Percentiles rank a stretch among this genome's conserved stretches.
Conservation (phyloP, 192 early-diverging fungal species). For the Coemansia sp. region DNA sequence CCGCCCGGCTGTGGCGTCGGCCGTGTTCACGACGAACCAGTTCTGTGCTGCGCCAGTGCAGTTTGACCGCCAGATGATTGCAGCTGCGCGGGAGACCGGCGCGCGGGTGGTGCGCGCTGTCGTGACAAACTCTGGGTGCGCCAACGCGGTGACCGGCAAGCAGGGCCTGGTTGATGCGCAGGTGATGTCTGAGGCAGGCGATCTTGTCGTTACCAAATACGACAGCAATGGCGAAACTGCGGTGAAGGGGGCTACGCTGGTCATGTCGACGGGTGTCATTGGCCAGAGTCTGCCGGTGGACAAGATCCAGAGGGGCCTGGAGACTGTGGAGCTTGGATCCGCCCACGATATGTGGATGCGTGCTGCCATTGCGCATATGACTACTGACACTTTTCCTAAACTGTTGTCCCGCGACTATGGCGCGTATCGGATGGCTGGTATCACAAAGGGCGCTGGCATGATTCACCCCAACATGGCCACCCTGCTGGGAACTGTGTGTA, state of each 20-base stretch:
- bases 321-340: conserved; percentile 42
- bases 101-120: conserved; percentile 54
- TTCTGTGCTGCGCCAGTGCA: conserved; percentile 91
- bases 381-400: conserved; percentile 97
- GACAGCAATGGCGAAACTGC: not conserved
- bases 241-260: conserved; percentile 44
- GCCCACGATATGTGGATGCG: conserved; percentile 74
- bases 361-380: conserved; percentile 89
- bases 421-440: conserved; percentile 77
- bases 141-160: conserved; percentile 93
- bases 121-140: conserved; percentile 88
- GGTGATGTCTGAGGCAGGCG: conserved; percentile 61
- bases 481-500: conserved; percentile 80
- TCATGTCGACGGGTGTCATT: conserved; percentile 98
- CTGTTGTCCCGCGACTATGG: conserved; percentile 57
- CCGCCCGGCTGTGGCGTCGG: conserved; percentile 69
- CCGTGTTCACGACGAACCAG: conserved; percentile 89
- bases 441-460: conserved; percentile 97
- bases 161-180: conserved; percentile 77
- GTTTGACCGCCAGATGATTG: conserved; percentile 64
- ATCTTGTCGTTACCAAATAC: conserved; percentile 49
- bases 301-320: conserved; percentile 69
- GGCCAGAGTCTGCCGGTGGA: conserved; percentile 85
- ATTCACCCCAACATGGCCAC: conserved; percentile 99
- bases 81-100: conserved; percentile 41